phyloP scores from a whole-genome alignment of 352 stramenopile species.

The Phytopythium mirpurense region DNA sequence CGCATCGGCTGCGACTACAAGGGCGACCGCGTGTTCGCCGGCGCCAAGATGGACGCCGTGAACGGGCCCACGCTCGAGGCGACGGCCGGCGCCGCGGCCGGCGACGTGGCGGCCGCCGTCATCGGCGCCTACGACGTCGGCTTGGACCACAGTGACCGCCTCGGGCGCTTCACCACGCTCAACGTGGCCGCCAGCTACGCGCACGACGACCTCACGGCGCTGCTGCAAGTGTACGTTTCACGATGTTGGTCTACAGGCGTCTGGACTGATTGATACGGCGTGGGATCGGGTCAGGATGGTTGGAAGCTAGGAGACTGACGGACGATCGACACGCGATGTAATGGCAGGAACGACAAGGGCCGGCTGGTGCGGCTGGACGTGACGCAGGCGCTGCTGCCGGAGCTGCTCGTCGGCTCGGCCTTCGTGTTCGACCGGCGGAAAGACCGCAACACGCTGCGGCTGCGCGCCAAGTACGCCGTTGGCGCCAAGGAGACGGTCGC shows the following conservation, averaged over 20 bases:
- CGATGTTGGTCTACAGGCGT: background rate
- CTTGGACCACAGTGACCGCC: conserved; percentile 67
- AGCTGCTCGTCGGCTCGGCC: conserved; percentile 57
- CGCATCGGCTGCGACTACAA: conserved; percentile 68
- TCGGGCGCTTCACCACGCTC: conserved; percentile 59
- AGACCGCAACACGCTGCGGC: conserved; percentile 56
- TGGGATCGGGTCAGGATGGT: too few species aligned
- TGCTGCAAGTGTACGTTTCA: conserved; percentile 66
- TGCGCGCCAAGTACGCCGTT: conserved; percentile 50
- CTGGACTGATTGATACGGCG: too few species aligned
- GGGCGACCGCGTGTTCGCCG: conserved; percentile 35
- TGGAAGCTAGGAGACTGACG: too few species aligned
- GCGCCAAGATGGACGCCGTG: conserved; percentile 70
- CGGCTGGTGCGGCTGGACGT: conserved; percentile 53
- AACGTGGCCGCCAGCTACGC: conserved; percentile 54
- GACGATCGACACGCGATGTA: too few species aligned
- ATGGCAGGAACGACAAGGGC: conserved; percentile 68
- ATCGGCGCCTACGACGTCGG: conserved; percentile 75
- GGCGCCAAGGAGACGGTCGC: conserved; percentile 40
- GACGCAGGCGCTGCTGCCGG: conserved; percentile 46
- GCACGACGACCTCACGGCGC: conserved; percentile 53
- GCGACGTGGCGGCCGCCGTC: conserved; percentile 35
- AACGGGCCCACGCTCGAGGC: conserved; percentile 72
- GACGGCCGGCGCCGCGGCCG: conserved; percentile 41
- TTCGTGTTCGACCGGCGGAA: conserved; percentile 65